phyloP scores from a whole-genome alignment of 495 filamentous ascomycete genomes.

The Tirmania nivea region DNA sequence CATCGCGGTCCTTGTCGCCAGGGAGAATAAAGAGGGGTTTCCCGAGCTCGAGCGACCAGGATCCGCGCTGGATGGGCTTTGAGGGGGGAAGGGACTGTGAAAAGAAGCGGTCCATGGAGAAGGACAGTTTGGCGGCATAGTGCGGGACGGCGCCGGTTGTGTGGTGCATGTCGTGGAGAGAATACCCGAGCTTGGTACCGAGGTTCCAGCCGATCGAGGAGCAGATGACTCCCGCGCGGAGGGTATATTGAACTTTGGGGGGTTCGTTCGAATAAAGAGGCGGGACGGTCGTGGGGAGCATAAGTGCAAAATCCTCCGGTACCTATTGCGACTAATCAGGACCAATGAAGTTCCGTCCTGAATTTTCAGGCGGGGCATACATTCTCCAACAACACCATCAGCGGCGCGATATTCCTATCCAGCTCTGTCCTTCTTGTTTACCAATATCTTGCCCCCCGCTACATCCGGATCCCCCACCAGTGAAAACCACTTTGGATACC shows the following conservation, averaged over 20 bases:
- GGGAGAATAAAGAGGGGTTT: constrained; percentile 59
- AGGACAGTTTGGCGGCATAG: constrained; percentile 78
- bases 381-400: constrained; percentile 57
- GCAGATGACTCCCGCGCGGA: constrained; percentile 62
- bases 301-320: constrained; percentile 73
- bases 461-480: constrained; percentile 24
- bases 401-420: constrained; percentile 41
- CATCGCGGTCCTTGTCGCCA: constrained; percentile 41
- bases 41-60: constrained; percentile 70
- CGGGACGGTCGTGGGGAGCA: constrained; percentile 39
- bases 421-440: constrained; percentile 37
- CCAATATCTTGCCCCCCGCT: constrained; percentile 24
- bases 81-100: constrained; percentile 45
- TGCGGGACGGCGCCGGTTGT: constrained; percentile 41
- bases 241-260: constrained; percentile 32
- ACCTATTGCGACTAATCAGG: constrained; percentile 16
- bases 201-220: constrained; percentile 67
- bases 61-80: constrained; percentile 62
- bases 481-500: constrained; percentile 63
- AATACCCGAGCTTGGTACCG: constrained; percentile 48
- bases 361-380: background rate
- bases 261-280: background rate
- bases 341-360: too few relatives aligned
- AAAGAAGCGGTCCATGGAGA: constrained; percentile 83
- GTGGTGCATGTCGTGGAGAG: constrained; percentile 51